phyloP scores from a whole-genome alignment of 352 stramenopile genomes.

The Pythium oligandrum region DNA sequence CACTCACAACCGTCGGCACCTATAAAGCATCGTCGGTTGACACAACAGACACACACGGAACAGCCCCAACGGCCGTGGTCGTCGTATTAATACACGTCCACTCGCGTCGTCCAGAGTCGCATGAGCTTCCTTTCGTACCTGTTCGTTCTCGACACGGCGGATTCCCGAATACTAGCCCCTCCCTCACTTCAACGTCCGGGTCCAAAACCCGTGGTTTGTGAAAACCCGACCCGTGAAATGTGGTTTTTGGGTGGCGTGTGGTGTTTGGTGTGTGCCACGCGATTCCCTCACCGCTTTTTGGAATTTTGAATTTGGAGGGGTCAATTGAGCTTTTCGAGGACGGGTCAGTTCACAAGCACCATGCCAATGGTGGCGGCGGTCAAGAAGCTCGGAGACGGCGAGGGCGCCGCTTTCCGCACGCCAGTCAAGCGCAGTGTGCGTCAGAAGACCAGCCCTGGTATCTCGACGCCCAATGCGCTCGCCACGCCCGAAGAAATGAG shows the following conservation, averaged over 20 bases:
- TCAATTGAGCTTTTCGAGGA: slow-evolving; percentile 1
- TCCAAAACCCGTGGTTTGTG: neutral
- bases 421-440: slow-evolving; percentile 5
- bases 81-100: too few species aligned
- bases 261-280: neutral
- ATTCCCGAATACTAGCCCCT: too few species aligned
- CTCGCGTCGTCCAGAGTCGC: too few species aligned
- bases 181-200: too few species aligned
- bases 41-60: too few species aligned
- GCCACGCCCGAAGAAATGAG: neutral
- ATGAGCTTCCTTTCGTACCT: too few species aligned
- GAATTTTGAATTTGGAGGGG: slow-evolving; percentile 20
- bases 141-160: too few species aligned
- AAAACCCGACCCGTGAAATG: neutral
- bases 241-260: neutral
- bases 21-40: too few species aligned
- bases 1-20: too few species aligned
- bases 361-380: slow-evolving; percentile 21
- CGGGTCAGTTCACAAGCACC: slow-evolving; percentile 12
- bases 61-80: too few species aligned
- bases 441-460: neutral
- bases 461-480: neutral
- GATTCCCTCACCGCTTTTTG: slow-evolving; percentile 3
- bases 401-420: slow-evolving; percentile 10
- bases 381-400: slow-evolving; percentile 17